These are phyloP conservation scores for Umbelopsis ramanniana DNA, from an alignment of 192 early-diverging fungal genomes.

Conservation along the genomic window DNA sequence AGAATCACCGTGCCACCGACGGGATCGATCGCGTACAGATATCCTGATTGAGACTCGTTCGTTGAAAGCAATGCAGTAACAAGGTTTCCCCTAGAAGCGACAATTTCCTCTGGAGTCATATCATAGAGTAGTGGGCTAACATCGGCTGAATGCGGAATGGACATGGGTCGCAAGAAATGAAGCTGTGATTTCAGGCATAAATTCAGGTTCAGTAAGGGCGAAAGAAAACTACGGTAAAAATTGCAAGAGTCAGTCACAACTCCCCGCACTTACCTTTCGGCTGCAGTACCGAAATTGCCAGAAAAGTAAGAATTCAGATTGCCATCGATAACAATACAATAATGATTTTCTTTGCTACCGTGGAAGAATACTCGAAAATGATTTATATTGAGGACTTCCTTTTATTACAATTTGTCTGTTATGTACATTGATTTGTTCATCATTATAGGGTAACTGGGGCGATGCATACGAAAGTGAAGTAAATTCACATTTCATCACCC, in stretches of 20 bases:
- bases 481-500: no score
- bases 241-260: neutral
- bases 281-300: no score
- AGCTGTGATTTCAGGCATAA: neutral
- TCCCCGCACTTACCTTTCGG: neutral
- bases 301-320: no score
- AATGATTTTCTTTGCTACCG: no score
- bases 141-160: neutral
- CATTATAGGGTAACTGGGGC: no score
- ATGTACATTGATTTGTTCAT: no score
- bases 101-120: conserved; percentile 7
- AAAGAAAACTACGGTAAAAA: neutral
- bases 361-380: no score
- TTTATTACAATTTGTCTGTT: no score
- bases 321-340: no score
- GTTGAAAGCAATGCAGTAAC: neutral
- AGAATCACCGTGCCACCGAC: neutral
- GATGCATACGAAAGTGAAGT: no score
- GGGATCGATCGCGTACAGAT: conserved; percentile 1
- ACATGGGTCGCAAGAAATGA: neutral
- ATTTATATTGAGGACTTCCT: no score
- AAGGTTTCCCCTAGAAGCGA: neutral
- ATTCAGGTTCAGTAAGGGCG: neutral
- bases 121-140: neutral
- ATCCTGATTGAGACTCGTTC: neutral